Percentiles rank a stretch among this genome's conserved stretches.
Evolutionary conservation across 768 basidiomycete species (phyloP).

Genomic region (Auricularia sp.): DNA sequence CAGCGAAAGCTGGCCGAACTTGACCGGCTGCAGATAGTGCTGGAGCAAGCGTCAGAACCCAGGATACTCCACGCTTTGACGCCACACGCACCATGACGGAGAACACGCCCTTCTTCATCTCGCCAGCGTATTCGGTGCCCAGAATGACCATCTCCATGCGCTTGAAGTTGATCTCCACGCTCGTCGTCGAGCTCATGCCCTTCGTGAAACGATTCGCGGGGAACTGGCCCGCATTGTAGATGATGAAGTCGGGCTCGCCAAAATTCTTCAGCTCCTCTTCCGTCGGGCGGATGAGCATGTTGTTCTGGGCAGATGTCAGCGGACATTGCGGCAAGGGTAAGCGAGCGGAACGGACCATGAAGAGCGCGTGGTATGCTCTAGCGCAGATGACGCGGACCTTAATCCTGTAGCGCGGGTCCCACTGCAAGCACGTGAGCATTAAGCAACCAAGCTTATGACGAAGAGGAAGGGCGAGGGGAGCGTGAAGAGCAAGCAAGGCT

Average conservation of each 20-base stretch:
- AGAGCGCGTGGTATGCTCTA: conserved; percentile 95
- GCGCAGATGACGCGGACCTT: conserved; percentile 99
- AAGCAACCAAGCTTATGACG: background rate
- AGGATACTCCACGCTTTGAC: no score
- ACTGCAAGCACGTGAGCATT: conserved; percentile 24
- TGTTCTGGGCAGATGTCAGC: conserved; percentile 49
- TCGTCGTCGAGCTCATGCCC: conserved; percentile 98
- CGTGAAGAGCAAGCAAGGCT: no score
- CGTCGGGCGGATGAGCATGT: conserved; percentile 99
- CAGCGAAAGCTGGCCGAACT: conserved; percentile 93
- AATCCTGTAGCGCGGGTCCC: conserved; percentile 99
- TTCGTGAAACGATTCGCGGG: conserved; percentile 99
- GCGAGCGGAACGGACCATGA: conserved; percentile 63
- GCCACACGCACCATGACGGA: conserved; percentile 71
- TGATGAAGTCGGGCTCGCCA: conserved; percentile 98
- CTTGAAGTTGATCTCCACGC: conserved; percentile 99
- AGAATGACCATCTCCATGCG: conserved; percentile 99
- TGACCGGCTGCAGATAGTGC: conserved; percentile 98
- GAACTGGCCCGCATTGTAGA: conserved; percentile 99
- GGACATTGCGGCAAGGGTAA: conserved; percentile 5
- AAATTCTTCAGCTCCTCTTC: conserved; percentile 88
- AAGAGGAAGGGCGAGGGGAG: no score
- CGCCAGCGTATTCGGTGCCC: conserved; percentile 93
- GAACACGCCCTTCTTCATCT: conserved; percentile 99
- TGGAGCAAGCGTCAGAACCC: conserved; percentile 15